A percentile compares a stretch with the other conserved stretches of the same genome.
Evolutionary conservation across 176 grass and related monocot species (phyloP).

Genomic region (Juncus inflexus): DNA sequence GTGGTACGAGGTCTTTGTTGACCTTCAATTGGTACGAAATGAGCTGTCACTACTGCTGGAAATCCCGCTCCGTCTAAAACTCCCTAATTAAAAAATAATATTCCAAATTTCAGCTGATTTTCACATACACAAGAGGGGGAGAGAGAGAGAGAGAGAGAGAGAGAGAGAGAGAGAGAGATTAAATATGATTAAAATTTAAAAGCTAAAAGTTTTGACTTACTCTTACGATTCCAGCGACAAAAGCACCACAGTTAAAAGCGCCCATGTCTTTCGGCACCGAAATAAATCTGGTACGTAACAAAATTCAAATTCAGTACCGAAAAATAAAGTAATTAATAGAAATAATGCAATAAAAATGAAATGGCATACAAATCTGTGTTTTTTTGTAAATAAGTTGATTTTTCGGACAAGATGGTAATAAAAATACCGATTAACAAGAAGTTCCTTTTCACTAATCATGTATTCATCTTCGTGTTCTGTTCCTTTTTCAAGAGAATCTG

Average conservation of each 20-base stretch:
- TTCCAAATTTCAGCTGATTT: neutral
- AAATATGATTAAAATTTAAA: neutral
- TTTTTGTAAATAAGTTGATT: too few relatives aligned
- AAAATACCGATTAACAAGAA: constrained; percentile 90
- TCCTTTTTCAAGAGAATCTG: constrained; percentile 99
- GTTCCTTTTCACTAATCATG: constrained; percentile 99
- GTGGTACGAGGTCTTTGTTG: constrained; percentile 90
- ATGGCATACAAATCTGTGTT: too few relatives aligned
- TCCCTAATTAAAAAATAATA: constrained; percentile 38
- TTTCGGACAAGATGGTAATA: neutral
- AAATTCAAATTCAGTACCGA: constrained; percentile 16
- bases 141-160: neutral
- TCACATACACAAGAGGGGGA: constrained; percentile 5
- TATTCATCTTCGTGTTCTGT: constrained; percentile 99
- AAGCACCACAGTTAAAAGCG: constrained; percentile 93
- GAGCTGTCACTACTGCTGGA: constrained; percentile 78
- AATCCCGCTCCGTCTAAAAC: constrained; percentile 88
- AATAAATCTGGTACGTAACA: constrained; percentile 61
- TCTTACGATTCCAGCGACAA: constrained; percentile 94
- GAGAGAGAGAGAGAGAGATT: constrained; percentile 9
- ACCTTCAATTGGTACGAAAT: constrained; percentile 86
- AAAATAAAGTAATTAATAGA: neutral
- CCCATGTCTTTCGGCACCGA: constrained; percentile 98
- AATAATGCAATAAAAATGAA: neutral
- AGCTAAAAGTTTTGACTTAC: constrained; percentile 29